Evolutionary conservation across 345 rosid genomes (phyloP).

Genomic region (Aquilaria yunnanensis): DNA sequence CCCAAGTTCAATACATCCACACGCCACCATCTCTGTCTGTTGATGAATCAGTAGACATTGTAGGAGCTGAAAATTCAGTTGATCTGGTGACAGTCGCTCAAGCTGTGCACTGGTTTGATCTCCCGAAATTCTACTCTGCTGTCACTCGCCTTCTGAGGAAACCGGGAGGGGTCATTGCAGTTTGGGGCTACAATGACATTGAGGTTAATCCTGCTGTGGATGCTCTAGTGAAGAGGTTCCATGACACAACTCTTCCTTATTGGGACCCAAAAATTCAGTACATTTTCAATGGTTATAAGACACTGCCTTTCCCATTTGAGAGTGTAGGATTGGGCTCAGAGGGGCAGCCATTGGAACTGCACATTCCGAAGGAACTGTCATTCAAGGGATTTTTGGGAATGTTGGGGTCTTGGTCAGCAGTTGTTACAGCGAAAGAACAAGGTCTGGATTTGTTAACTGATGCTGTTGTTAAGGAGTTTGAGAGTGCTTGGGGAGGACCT

Average conservation of each 20-base stretch:
- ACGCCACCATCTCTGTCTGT: slow-evolving; percentile 45
- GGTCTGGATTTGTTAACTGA: slow-evolving; percentile 64
- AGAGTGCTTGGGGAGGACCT: slow-evolving; percentile 55
- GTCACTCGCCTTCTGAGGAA: slow-evolving; percentile 41
- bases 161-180: slow-evolving; percentile 57
- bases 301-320: slow-evolving; percentile 60
- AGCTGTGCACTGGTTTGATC: slow-evolving; percentile 68
- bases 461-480: slow-evolving; percentile 33
- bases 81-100: slow-evolving; percentile 52
- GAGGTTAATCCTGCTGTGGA: slow-evolving; percentile 45
- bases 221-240: slow-evolving; percentile 30
- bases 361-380: slow-evolving; percentile 40
- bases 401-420: slow-evolving; percentile 41
- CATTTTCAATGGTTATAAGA: slow-evolving; percentile 30
- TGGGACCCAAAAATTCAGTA: slow-evolving; percentile 30
- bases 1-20: slow-evolving; percentile 37
- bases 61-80: slow-evolving; percentile 51
- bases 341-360: slow-evolving; percentile 45
- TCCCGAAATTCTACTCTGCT: slow-evolving; percentile 43
- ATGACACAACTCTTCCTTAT: slow-evolving; percentile 36
- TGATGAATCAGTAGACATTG: slow-evolving; percentile 33
- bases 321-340: slow-evolving; percentile 50
- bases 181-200: slow-evolving; percentile 48
- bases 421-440: slow-evolving; percentile 37
- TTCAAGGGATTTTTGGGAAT: slow-evolving; percentile 43